Evolutionary conservation across 345 rosid species (phyloP).

Genomic region (Angophora floribunda): DNA sequence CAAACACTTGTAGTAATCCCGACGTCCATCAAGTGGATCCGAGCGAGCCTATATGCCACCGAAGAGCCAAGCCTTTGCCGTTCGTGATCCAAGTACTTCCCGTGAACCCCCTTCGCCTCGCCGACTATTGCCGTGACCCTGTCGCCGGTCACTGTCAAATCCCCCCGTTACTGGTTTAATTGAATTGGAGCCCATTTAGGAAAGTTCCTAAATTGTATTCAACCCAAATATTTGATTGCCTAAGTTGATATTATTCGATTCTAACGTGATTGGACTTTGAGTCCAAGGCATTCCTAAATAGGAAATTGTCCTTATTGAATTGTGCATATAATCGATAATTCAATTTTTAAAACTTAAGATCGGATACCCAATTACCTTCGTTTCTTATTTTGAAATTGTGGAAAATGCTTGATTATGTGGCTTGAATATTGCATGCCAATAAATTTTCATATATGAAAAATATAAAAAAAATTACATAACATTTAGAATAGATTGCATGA

Average conservation of each 20-base stretch:
- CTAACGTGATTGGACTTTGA: not conserved
- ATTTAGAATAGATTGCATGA: not conserved
- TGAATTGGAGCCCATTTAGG: not conserved
- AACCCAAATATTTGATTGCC: not conserved
- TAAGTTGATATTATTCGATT: not conserved
- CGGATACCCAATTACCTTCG: no score
- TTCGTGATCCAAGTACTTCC: not conserved
- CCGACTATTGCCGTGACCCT: not conserved
- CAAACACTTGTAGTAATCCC: no score
- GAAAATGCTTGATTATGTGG: not conserved
- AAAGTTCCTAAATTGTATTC: not conserved
- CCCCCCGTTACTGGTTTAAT: not conserved
- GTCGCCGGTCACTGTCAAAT: not conserved
- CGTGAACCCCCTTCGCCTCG: not conserved
- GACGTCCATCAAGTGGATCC: not conserved
- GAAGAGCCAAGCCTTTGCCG: not conserved
- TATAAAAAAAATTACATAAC: not conserved
- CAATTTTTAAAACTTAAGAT: no score
- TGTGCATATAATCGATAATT: no score
- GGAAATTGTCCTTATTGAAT: no score
- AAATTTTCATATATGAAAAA: not conserved
- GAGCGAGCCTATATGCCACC: not conserved
- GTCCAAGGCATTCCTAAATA: no score
- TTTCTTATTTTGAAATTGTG: no score
- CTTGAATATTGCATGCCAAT: not conserved